phyloP scores from a whole-genome alignment of 176 grass and related monocot genomes.

The Puya raimondii region DNA sequence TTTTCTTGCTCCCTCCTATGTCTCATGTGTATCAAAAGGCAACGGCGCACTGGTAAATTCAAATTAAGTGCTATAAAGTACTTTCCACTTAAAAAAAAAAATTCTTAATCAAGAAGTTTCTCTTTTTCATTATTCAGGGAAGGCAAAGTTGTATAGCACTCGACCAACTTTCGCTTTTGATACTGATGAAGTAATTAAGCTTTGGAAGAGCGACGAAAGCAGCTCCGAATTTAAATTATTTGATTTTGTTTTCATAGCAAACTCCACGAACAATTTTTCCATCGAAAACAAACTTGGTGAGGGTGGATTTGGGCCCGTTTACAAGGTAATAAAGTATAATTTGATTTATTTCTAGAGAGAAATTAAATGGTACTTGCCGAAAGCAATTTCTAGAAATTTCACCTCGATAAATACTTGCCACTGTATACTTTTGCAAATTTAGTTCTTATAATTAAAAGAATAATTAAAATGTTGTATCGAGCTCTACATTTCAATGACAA shows the following conservation, averaged over 20 bases:
- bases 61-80: not conserved
- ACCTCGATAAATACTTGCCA: too few relatives aligned
- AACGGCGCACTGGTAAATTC: not conserved
- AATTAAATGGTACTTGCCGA: too few relatives aligned
- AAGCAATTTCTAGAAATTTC: too few relatives aligned
- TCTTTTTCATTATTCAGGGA: not conserved
- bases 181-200: not conserved
- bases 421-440: too few relatives aligned
- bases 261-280: slow-evolving; percentile 1
- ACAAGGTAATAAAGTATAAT: not conserved
- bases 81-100: not conserved
- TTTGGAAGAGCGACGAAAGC: not conserved
- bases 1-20: not conserved
- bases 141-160: not conserved
- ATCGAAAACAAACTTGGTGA: slow-evolving; percentile 2
- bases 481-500: too few relatives aligned
- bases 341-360: too few relatives aligned
- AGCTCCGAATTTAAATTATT: not conserved
- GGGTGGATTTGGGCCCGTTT: not conserved
- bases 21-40: not conserved
- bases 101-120: not conserved
- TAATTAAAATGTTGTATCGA: too few relatives aligned
- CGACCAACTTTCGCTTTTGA: not conserved
- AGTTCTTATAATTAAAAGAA: too few relatives aligned
- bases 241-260: not conserved